Base-by-base conservation (phyloP, 208 protist genomes). In the Leishmania gerbilli region DNA sequence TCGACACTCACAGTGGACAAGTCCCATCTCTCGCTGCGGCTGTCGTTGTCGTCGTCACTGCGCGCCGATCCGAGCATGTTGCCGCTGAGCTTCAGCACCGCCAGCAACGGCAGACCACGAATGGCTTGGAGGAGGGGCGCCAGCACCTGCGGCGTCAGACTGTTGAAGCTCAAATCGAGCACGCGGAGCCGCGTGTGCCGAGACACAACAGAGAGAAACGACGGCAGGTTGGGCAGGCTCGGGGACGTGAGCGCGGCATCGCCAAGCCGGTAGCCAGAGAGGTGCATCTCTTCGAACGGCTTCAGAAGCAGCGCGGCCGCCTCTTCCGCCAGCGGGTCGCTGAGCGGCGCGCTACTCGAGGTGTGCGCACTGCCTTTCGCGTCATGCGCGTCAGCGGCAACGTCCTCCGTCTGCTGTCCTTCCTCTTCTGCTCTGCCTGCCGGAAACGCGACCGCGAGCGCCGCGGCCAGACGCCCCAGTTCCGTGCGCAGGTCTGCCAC, bases 101-200 rank as follows among this genome's bases (percentile, higher is more conserved):
- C 69, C 40, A 96, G 84, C 31, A 81, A 55, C 24, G 87, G 85
- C 37, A 83, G 75, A 4, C 21, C 19, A 17, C 72, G 53, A 2
- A 86, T 21, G 0, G 82, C 76, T 1, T 77, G 19, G 42, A 87
- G 49, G 37, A 95, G 88, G 56, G 90, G 85, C 17, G 49, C 31
- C 34, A 92, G 45, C 2, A 84, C 56, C 53, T 34, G 37, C 19
- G 51, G 21, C 1, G 89, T 91, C 40, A 95, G 82, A 15, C 60
- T 24, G 69, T 95, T 95, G 88, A 89, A 95, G 68, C 84, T 82
- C 13, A 95, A 82, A 55, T 95, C 84, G 1, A 95, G 86, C 19
- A 81, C 77, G 11, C 77, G 72, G 56, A 95, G 79, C 45, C 76
- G 67, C 19, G 55, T 64, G 81, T 91, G 87, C 34, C 77, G 83